A percentile compares a stretch with the other conserved stretches of the same genome.
Conservation (phyloP, 139 green algal species). For the Coelastrella sp. region DNA sequence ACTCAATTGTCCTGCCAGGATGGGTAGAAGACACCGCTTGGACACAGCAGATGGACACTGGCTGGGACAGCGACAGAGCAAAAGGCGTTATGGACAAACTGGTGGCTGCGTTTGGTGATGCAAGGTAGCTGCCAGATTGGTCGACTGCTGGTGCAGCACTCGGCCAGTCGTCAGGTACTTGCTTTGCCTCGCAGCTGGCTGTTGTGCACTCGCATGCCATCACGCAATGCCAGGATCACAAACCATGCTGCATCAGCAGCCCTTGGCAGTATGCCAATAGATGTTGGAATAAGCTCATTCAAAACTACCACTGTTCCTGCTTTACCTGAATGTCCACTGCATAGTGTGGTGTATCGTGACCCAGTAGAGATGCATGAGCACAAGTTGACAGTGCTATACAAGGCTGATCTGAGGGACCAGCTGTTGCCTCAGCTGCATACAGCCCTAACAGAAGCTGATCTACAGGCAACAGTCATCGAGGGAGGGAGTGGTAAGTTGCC, state of each 20-base stretch:
- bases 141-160: not conserved
- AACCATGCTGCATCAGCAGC: too few relatives aligned
- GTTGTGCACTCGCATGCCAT: too few relatives aligned
- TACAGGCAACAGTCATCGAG: slow-evolving; percentile 3
- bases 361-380: slow-evolving; percentile 31
- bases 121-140: not conserved
- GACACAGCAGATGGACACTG: slow-evolving; percentile 11
- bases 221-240: too few relatives aligned
- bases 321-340: not conserved
- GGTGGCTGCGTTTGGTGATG: not conserved
- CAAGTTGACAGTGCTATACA: slow-evolving; percentile 36
- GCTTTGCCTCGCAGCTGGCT: not conserved
- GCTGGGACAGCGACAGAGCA: not conserved
- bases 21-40: slow-evolving; percentile 21
- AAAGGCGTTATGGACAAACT: not conserved
- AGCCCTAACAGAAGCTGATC: not conserved
- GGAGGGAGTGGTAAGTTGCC: slow-evolving; percentile 26
- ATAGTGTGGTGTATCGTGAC: slow-evolving; percentile 26
- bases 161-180: not conserved
- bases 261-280: not conserved
- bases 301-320: not conserved
- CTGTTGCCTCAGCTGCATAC: slow-evolving; percentile 2
- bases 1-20: not conserved
- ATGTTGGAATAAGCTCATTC: not conserved
- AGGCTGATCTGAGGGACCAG: not conserved